Evolutionary conservation across 2,329 filamentous ascomycete genomes (phyloP).

Genomic region (Colletotrichum chrysophilum): DNA sequence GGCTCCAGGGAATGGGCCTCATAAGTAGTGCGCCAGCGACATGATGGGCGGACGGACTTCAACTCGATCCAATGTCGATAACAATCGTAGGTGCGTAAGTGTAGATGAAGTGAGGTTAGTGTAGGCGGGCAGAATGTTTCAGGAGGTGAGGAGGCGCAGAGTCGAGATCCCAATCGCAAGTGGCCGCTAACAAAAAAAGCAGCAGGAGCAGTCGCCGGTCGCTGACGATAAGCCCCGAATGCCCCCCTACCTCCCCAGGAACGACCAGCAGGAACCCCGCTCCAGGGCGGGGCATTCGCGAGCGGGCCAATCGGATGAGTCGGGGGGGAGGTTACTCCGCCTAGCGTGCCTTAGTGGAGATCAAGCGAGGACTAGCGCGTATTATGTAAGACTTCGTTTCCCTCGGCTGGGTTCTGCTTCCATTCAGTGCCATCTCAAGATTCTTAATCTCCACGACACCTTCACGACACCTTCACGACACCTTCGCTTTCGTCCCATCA

Average conservation of each 20-base stretch:
- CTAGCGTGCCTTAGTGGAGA: background rate
- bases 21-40: background rate
- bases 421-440: background rate
- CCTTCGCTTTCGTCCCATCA: background rate
- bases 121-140: background rate
- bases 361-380: background rate
- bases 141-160: background rate
- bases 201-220: background rate
- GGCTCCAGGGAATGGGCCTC: background rate
- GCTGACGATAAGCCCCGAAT: background rate
- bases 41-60: background rate
- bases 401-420: background rate
- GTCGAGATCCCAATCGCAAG: background rate
- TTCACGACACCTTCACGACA: background rate
- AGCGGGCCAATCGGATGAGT: background rate
- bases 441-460: background rate
- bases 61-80: background rate
- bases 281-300: background rate
- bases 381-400: background rate
- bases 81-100: background rate
- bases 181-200: background rate
- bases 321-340: background rate
- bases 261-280: background rate
- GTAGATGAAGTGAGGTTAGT: background rate
- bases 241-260: background rate